These are phyloP conservation scores for Candida odintsovae DNA, from an alignment of 805 yeast genomes.

Conservation along the genomic window DNA sequence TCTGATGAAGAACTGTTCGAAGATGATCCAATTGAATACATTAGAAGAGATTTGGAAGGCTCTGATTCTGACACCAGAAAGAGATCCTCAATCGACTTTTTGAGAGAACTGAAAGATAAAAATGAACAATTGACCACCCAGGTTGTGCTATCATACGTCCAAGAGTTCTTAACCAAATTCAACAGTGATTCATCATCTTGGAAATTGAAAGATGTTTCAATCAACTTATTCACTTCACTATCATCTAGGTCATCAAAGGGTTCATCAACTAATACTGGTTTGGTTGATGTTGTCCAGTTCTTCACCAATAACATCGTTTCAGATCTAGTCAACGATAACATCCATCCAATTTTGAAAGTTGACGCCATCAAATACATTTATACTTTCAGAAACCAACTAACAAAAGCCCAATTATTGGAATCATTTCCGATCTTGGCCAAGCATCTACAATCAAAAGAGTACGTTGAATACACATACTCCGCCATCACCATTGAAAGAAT, in stretches of 20 bases:
- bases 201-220: constrained; percentile 84
- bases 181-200: constrained; percentile 48
- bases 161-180: constrained; percentile 54
- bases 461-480: constrained; percentile 88
- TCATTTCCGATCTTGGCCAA: constrained; percentile 73
- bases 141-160: constrained; percentile 67
- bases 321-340: constrained; percentile 56
- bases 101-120: constrained; percentile 77
- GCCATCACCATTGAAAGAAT: constrained; percentile 90
- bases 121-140: constrained; percentile 71
- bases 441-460: constrained; percentile 59
- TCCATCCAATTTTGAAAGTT: constrained; percentile 76
- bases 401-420: constrained; percentile 74
- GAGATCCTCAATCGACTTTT: constrained; percentile 86
- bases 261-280: constrained; percentile 74
- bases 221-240: constrained; percentile 77
- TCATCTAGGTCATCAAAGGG: constrained; percentile 96
- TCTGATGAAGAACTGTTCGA: constrained; percentile 90
- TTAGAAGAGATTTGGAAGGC: constrained; percentile 91
- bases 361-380: constrained; percentile 91
- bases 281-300: constrained; percentile 82
- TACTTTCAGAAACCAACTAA: constrained; percentile 87
- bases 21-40: constrained; percentile 93
- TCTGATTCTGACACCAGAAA: constrained; percentile 90
- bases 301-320: constrained; percentile 77